A percentile compares a stretch with the other conserved stretches of the same genome.
Conservation (phyloP, 108 stramenopile genomes). For the Cafeteria roenbergensis region DNA sequence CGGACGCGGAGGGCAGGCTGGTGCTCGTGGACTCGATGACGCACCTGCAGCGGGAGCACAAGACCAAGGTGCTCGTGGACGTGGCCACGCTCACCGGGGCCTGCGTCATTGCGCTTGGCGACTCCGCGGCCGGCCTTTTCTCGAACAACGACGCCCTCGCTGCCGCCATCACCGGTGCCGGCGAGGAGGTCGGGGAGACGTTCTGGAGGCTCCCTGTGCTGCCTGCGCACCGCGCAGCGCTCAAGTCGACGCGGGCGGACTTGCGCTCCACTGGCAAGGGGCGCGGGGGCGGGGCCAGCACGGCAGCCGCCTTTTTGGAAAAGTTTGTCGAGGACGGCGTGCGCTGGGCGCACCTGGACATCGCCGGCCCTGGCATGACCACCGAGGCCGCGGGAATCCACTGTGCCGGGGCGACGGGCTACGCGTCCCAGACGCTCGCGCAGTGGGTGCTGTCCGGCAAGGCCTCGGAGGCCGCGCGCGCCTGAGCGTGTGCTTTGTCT, state of each 20-base stretch:
- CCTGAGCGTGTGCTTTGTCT: too few relatives aligned
- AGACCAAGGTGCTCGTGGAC: constrained; percentile 26
- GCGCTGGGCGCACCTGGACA: constrained; percentile 22
- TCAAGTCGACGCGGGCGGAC: constrained; percentile 9
- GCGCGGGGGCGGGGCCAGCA: constrained; percentile 13
- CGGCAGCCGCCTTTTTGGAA: constrained; percentile 14
- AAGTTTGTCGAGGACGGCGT: constrained; percentile 9
- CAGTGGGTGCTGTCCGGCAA: too few relatives aligned
- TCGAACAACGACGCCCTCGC: constrained; percentile 8
- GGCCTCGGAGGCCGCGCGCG: too few relatives aligned
- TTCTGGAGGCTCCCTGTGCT: constrained; percentile 17
- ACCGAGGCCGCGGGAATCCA: too few relatives aligned
- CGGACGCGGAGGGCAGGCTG: constrained; percentile 52
- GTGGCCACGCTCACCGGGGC: constrained; percentile 60
- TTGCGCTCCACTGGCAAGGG: constrained; percentile 15
- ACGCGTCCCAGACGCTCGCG: too few relatives aligned
- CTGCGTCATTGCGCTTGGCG: constrained; percentile 47
- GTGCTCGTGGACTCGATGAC: constrained; percentile 46
- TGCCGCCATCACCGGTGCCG: constrained; percentile 1
- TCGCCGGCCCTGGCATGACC: constrained; percentile 19
- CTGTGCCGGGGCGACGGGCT: too few relatives aligned
- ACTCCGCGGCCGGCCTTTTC: constrained; percentile 42
- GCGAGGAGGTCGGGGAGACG: background rate
- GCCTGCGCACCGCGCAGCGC: background rate
- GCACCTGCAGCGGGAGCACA: background rate